A percentile compares a stretch with the other conserved stretches of the same genome.
Evolutionary conservation across 2,329 filamentous ascomycete species (phyloP).

Genomic region (Fusarium newnesense): DNA sequence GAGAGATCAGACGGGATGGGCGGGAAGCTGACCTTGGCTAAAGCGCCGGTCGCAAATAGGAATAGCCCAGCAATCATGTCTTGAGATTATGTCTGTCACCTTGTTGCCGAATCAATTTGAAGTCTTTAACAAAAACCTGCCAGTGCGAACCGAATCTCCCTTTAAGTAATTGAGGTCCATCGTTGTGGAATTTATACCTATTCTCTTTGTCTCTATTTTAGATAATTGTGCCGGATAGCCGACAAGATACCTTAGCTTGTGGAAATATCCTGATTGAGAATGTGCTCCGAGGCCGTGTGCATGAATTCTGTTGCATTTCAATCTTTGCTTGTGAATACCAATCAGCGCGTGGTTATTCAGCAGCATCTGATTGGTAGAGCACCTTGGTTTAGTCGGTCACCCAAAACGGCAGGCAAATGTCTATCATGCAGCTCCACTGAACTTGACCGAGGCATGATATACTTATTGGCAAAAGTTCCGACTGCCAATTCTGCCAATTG

Average conservation of each 20-base stretch:
- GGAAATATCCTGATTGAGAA: not conserved
- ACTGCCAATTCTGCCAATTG: too few relatives aligned
- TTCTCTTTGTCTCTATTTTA: too few relatives aligned
- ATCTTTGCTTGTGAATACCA: not conserved
- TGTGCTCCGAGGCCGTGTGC: not conserved
- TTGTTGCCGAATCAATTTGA: not conserved
- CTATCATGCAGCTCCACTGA: not conserved
- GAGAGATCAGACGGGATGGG: slow-evolving; percentile 14
- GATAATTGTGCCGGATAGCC: not conserved
- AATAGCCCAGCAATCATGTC: not conserved
- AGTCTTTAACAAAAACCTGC: not conserved
- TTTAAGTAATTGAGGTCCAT: not conserved
- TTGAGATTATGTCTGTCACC: too few relatives aligned
- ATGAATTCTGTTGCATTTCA: not conserved
- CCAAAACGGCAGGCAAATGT: not conserved
- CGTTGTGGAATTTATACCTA: not conserved
- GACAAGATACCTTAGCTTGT: not conserved
- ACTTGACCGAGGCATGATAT: not conserved
- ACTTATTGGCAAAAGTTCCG: not conserved
- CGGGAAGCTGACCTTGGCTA: slow-evolving; percentile 7
- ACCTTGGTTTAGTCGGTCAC: not conserved
- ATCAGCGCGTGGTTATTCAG: slow-evolving; percentile 5
- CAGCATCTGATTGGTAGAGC: not conserved
- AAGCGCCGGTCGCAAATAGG: not conserved
- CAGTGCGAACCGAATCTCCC: too few relatives aligned